These are phyloP conservation scores for Populus hybrid DNA, from an alignment of 441 rosid species.

Conservation along the genomic window DNA sequence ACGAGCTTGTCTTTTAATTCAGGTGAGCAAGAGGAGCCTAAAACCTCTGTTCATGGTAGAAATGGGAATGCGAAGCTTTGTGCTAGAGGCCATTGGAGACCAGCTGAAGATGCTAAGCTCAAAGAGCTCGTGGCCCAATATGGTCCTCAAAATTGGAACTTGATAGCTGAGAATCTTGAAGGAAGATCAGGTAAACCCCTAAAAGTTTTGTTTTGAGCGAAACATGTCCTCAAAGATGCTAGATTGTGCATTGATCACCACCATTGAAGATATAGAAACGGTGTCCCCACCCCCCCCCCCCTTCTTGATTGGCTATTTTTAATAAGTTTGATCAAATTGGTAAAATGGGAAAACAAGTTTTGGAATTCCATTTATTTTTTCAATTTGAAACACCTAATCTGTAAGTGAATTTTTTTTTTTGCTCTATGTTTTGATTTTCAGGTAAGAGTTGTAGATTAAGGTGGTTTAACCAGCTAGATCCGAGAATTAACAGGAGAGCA, in stretches of 20 bases:
- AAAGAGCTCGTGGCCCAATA: constrained; percentile 79
- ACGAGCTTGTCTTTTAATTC: constrained; percentile 29
- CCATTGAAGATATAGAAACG: constrained; percentile 8
- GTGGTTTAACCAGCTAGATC: constrained; percentile 97
- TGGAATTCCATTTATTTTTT: no score
- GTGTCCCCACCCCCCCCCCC: no score
- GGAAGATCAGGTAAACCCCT: constrained; percentile 79
- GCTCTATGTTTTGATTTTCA: constrained; percentile 21
- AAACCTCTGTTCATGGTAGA: constrained; percentile 20
- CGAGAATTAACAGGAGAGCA: constrained; percentile 82
- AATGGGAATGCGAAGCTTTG: constrained; percentile 50
- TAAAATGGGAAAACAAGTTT: background rate
- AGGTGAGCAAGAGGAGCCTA: constrained; percentile 24
- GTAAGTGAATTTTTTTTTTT: background rate
- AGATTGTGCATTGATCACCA: constrained; percentile 13
- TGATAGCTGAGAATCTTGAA: constrained; percentile 81
- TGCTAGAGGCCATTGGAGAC: constrained; percentile 95
- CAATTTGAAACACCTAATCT: background rate
- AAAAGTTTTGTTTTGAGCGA: background rate
- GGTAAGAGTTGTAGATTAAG: constrained; percentile 96
- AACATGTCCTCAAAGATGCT: constrained; percentile 3
- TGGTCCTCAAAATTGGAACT: constrained; percentile 99
- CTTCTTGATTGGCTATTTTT: background rate
- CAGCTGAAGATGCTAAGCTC: constrained; percentile 87
- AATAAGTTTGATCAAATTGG: constrained; percentile 1